phyloP scores from a whole-genome alignment of 257 asterid species.

The Marsdenia floribunda region DNA sequence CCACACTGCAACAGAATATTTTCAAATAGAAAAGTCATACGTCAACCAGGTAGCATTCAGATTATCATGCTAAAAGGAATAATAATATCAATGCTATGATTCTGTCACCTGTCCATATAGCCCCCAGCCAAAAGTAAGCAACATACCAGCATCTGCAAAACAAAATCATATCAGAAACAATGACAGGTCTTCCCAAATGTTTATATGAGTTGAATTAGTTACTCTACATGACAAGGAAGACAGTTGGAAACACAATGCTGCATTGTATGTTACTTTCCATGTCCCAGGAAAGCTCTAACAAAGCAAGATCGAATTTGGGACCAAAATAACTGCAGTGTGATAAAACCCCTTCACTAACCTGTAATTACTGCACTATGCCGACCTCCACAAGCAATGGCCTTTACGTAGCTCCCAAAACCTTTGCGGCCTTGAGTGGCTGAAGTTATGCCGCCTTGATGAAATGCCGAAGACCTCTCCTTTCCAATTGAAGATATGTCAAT shows the following conservation, averaged over 20 bases:
- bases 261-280: background rate
- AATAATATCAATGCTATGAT: background rate
- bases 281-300: background rate
- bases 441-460: conserved; percentile 29
- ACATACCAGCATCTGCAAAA: conserved; percentile 51
- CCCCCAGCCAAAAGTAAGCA: conserved; percentile 87
- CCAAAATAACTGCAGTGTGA: background rate
- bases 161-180: conserved; percentile 6
- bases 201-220: background rate
- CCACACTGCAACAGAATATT: conserved; percentile 55
- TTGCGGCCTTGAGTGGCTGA: conserved; percentile 25
- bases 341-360: conserved; percentile 34
- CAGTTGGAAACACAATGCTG: background rate
- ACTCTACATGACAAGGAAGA: background rate
- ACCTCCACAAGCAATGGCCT: conserved; percentile 73
- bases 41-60: background rate
- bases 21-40: background rate
- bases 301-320: background rate
- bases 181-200: background rate
- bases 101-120: conserved; percentile 56
- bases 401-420: conserved; percentile 44
- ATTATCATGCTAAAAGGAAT: background rate
- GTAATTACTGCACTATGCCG: conserved; percentile 71
- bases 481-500: conserved; percentile 39
- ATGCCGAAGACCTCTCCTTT: conserved; percentile 29